phyloP scores from a whole-genome alignment of 1,284 basidiomycete genomes.

The Apiotrichum mycotoxinovorans region DNA sequence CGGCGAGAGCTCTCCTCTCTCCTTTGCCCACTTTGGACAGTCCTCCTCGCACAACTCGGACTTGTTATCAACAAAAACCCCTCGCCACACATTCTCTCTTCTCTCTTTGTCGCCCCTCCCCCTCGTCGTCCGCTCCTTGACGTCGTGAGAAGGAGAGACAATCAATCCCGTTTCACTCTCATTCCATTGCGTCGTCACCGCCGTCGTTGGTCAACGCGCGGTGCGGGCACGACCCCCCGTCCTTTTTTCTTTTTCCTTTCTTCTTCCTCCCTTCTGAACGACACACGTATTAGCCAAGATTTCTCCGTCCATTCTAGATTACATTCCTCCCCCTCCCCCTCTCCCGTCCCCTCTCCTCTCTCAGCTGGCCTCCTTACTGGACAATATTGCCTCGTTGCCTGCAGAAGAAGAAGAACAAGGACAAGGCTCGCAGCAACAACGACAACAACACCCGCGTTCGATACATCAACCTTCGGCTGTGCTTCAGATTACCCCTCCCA shows the following conservation, averaged over 20 bases:
- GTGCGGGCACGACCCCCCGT: background rate
- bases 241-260: background rate
- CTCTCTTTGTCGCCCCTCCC: background rate
- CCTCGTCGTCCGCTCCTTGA: too few relatives aligned
- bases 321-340: constrained; percentile 2
- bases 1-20: background rate
- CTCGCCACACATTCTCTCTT: background rate
- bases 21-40: background rate
- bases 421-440: background rate
- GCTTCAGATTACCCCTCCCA: too few relatives aligned
- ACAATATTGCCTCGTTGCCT: background rate
- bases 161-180: background rate
- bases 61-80: background rate
- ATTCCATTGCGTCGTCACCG: background rate
- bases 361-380: background rate
- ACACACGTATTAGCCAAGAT: background rate
- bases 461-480: background rate
- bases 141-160: too few relatives aligned
- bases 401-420: background rate
- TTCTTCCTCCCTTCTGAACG: background rate
- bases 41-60: background rate
- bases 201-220: background rate
- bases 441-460: background rate
- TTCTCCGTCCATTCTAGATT: background rate
- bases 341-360: constrained; percentile 3